Evolutionary conservation across 441 rosid species (phyloP), one percentile per base, ranked within the genome.

Genomic region (Bocquillonia castaneifolia): DNA sequence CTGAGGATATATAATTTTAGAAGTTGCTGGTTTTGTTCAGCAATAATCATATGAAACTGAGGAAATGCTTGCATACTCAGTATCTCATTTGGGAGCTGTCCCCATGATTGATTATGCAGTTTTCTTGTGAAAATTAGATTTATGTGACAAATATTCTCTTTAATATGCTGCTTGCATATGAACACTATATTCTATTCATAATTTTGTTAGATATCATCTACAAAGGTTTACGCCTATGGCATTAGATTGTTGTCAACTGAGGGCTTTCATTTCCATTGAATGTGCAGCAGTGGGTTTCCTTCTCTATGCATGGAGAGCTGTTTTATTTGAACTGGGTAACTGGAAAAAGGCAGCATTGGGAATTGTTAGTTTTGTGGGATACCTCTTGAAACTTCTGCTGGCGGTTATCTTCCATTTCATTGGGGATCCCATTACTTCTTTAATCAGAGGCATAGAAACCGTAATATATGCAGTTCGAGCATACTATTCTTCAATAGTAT

Each of bases 241-340:
- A 59, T 3, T 32, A 68, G 39, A 18, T 50, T 76, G 48, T 59
- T 63, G 9, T 31, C 45, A 1, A 25, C 45, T 58, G 28, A 60
- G 10, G 31, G 8, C 45, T 62, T 80, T 56, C 59, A 40, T 72
- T 32, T 60, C 51, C 57, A 23, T 63, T 68, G 22, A 32, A 68
- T 60, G 14, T 85, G 83, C 87, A 88, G 93, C 92, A 7, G 54
- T 83, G 22, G 90, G 78, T 45, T 88, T 91, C 80, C 89, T 92
- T 26, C 51, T 83, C 48, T 92, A 88, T 78, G 81, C 92, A 26
- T 90, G 98, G 98, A 87, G 96, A 69, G 90, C 89, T 0, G 95
- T 90, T 64, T 76, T 92, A 76, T 86, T 85, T 3, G 98, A 92
- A 67, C 83, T 88, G 59, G 76, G 85, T 51, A 90, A 88, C 76